Evolutionary conservation across 208 protist genomes (phyloP).

Genomic region (Trypanosoma caninum): DNA sequence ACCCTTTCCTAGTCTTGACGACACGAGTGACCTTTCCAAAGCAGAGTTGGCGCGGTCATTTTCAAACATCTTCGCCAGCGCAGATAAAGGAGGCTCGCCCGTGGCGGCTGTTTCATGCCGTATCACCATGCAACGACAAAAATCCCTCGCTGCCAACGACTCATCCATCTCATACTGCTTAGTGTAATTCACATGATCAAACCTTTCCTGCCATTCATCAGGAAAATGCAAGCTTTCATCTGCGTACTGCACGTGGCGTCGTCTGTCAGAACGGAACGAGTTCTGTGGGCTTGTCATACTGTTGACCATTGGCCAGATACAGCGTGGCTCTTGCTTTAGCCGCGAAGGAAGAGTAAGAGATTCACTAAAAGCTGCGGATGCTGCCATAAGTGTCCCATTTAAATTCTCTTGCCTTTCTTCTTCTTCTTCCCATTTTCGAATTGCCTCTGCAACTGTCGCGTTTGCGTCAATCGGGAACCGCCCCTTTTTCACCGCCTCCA

Average conservation of each 20-base stretch:
- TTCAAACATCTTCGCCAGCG: slow-evolving; percentile 24
- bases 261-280: not conserved
- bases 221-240: not conserved
- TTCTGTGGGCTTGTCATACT: slow-evolving; percentile 19
- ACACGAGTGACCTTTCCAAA: not conserved
- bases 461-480: slow-evolving; percentile 20
- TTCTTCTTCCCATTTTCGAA: slow-evolving; percentile 1
- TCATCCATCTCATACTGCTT: slow-evolving; percentile 55
- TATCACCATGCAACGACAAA: slow-evolving; percentile 47
- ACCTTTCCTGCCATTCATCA: slow-evolving; percentile 33
- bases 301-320: slow-evolving; percentile 41
- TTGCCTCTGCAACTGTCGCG: not conserved
- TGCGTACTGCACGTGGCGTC: not conserved
- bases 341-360: slow-evolving; percentile 3
- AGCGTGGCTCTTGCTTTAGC: slow-evolving; percentile 34
- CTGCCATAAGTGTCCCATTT: not conserved
- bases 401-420: not conserved
- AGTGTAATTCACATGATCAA: slow-evolving; percentile 52
- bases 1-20: not conserved
- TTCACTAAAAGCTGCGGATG: not conserved
- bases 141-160: slow-evolving; percentile 37
- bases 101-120: slow-evolving; percentile 6
- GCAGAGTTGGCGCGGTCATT: not conserved
- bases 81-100: slow-evolving; percentile 6
- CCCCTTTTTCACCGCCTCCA: slow-evolving; percentile 13